Conservation (phyloP, 2,329 filamentous ascomycete genomes). For the Penicillium sp. region DNA sequence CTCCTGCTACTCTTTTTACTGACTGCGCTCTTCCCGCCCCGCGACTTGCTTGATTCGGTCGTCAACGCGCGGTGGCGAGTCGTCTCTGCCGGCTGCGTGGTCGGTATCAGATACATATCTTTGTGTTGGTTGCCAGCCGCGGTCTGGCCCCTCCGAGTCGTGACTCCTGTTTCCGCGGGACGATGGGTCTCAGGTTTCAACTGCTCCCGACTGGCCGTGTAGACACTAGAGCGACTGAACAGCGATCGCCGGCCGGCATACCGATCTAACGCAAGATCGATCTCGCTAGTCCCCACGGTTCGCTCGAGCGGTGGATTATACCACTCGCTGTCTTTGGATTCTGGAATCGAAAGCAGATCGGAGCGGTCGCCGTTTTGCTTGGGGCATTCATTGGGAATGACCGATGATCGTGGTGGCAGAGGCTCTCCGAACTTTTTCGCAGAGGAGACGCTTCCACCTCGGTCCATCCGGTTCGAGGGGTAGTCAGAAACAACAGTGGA, state of each 20-base stretch:
- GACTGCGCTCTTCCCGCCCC: constrained; percentile 25
- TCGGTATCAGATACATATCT: constrained; percentile 29
- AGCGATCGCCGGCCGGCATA: constrained; percentile 28
- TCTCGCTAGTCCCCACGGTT: constrained; percentile 36
- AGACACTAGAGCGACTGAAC: constrained; percentile 29
- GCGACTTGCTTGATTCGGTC: constrained; percentile 12
- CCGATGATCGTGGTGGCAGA: constrained; percentile 17
- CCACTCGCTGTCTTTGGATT: constrained; percentile 25
- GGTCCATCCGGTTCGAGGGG: constrained; percentile 26
- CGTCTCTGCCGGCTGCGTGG: constrained; percentile 13
- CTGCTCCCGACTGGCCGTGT: constrained; percentile 27
- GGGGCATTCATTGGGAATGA: constrained; percentile 10
- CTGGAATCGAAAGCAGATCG: constrained; percentile 22
- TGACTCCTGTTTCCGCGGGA: constrained; percentile 16
- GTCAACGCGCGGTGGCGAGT: constrained; percentile 3
- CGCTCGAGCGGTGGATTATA: constrained; percentile 30
- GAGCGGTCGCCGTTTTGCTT: constrained; percentile 20
- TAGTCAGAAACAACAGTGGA: constrained; percentile 37
- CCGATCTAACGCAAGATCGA: constrained; percentile 35
- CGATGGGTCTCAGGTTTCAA: constrained; percentile 20
- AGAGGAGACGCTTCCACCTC: constrained; percentile 17
- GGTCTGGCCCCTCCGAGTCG: constrained; percentile 23
- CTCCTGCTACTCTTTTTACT: constrained; percentile 43
- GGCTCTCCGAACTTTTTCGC: constrained; percentile 33
- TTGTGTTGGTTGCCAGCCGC: constrained; percentile 29